phyloP scores from a whole-genome alignment of 2,329 filamentous ascomycete genomes.

The Leptosphaerulina australis region DNA sequence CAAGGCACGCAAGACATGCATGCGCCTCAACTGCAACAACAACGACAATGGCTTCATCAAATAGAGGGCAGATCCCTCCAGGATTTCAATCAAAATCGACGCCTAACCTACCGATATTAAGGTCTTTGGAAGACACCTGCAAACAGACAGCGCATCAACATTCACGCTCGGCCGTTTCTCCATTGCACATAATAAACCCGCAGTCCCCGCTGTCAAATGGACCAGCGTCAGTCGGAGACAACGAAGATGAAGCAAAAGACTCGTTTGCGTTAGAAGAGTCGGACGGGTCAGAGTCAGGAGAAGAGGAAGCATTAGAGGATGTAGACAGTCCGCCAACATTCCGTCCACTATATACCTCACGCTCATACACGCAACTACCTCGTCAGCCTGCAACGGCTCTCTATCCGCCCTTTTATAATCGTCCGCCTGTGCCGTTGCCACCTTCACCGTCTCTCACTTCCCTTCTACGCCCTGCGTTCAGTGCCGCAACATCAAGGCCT shows the following conservation, averaged over 20 bases:
- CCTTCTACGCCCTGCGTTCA: constrained; percentile 75
- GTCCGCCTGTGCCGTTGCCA: constrained; percentile 91
- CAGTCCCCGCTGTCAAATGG: constrained; percentile 28
- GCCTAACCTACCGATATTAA: constrained; percentile 54
- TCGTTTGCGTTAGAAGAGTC: constrained; percentile 26
- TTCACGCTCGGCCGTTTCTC: constrained; percentile 16
- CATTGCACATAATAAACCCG: constrained; percentile 18
- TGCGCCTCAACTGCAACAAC: constrained; percentile 16
- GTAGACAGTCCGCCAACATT: constrained; percentile 20
- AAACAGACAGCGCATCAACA: constrained; percentile 2
- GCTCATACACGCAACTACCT: constrained; percentile 54
- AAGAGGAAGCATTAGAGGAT: constrained; percentile 24
- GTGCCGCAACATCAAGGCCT: constrained; percentile 69
- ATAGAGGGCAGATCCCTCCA: constrained; percentile 41
- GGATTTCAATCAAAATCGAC: constrained; percentile 56
- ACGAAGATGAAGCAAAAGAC: constrained; percentile 25
- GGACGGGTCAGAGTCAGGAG: constrained; percentile 36
- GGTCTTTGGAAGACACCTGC: constrained; percentile 34
- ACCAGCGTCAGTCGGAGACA: constrained; percentile 40
- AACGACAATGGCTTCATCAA: constrained; percentile 38
- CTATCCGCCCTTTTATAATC: constrained; percentile 93
- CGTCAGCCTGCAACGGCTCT: constrained; percentile 43
- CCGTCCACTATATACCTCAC: constrained; percentile 52
- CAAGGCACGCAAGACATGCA: constrained; percentile 30
- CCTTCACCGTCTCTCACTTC: constrained; percentile 92